Percentiles rank a stretch among this genome's conserved stretches.
Conservation (phyloP, 495 filamentous ascomycete genomes). For the Bryoglossum gracile region DNA sequence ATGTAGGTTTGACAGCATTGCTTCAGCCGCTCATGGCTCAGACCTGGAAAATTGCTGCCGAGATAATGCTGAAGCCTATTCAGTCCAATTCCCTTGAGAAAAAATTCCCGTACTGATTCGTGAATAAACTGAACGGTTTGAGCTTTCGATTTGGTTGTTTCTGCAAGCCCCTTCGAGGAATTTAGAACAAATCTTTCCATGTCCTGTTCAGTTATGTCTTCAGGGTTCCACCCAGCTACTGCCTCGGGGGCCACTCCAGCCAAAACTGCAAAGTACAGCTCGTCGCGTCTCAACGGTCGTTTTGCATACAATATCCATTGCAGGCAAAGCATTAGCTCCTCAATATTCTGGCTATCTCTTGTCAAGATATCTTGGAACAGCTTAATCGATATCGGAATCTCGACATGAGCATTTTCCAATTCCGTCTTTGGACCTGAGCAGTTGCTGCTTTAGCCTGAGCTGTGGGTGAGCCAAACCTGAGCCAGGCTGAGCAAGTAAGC, state of each 20-base stretch:
- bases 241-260: constrained; percentile 18
- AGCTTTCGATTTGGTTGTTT: constrained; percentile 14
- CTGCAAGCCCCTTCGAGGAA: constrained; percentile 29
- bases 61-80: constrained; percentile 11
- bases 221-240: constrained; percentile 12
- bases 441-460: too few species aligned
- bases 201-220: constrained; percentile 3
- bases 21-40: constrained; percentile 29
- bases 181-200: constrained; percentile 25
- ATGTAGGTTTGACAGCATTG: constrained; percentile 27
- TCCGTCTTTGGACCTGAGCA: too few species aligned
- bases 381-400: too few species aligned
- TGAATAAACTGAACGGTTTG: constrained; percentile 33
- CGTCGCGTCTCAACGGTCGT: constrained; percentile 23
- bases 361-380: constrained; percentile 25
- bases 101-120: constrained; percentile 33
- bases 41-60: constrained; percentile 15
- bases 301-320: constrained; percentile 30
- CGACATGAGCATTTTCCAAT: too few species aligned
- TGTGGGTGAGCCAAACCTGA: too few species aligned
- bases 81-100: constrained; percentile 21
- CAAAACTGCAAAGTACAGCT: constrained; percentile 27
- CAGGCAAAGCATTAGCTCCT: constrained; percentile 21
- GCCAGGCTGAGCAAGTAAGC: too few species aligned
- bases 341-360: background rate